These are phyloP conservation scores for Hypomyces perniciosus DNA, from an alignment of 2,329 filamentous ascomycete species.

Conservation along the genomic window DNA sequence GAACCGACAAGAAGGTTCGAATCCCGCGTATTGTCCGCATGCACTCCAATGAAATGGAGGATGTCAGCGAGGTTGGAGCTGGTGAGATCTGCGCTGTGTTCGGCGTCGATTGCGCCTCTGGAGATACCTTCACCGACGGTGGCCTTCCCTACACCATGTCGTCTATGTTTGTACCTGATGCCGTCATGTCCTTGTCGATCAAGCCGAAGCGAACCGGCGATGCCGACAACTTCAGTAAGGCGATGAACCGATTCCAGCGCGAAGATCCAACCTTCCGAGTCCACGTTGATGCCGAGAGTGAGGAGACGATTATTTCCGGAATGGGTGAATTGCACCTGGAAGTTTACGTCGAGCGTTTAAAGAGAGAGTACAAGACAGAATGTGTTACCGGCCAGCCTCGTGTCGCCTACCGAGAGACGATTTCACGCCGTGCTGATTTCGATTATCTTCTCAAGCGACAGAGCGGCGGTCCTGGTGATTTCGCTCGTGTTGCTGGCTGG, in stretches of 20 bases:
- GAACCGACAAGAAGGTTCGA: slow-evolving; percentile 92
- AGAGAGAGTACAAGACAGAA: slow-evolving; percentile 93
- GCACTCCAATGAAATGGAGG: slow-evolving; percentile 99
- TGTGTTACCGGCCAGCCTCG: slow-evolving; percentile 94
- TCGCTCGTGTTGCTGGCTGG: slow-evolving; percentile 83
- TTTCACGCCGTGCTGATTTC: slow-evolving; percentile 72
- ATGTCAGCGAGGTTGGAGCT: slow-evolving; percentile 84
- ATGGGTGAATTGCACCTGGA: slow-evolving; percentile 98
- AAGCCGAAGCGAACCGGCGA: slow-evolving; percentile 92
- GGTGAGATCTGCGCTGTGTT: slow-evolving; percentile 99
- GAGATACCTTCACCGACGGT: slow-evolving; percentile 96
- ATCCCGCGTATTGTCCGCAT: slow-evolving; percentile 96
- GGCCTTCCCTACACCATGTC: slow-evolving; percentile 90
- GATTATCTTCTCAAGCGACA: slow-evolving; percentile 95
- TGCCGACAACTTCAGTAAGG: slow-evolving; percentile 91
- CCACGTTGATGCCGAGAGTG: slow-evolving; percentile 82
- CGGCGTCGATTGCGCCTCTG: slow-evolving; percentile 93
- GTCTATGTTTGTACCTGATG: slow-evolving; percentile 96
- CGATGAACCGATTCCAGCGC: slow-evolving; percentile 96
- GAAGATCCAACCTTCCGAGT: slow-evolving; percentile 98
- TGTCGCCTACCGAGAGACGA: slow-evolving; percentile 94
- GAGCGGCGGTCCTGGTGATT: slow-evolving; percentile 91
- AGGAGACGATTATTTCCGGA: slow-evolving; percentile 95
- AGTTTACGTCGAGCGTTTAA: slow-evolving; percentile 95
- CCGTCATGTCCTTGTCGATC: slow-evolving; percentile 96